Base-by-base conservation (phyloP, 1,139 yeast species). In the Casaregolazyma lundiana region DNA sequence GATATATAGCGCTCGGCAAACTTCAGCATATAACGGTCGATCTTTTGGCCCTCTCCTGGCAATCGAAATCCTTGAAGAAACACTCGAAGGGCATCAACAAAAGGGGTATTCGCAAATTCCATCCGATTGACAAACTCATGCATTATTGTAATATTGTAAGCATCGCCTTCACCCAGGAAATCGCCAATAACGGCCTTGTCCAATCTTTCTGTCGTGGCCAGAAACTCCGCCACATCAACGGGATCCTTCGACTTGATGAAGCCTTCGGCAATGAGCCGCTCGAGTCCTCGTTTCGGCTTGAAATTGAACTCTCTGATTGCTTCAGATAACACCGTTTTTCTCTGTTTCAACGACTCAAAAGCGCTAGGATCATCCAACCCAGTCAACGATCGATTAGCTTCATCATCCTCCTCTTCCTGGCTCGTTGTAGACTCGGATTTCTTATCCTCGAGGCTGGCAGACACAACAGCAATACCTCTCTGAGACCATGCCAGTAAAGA, bases 21-120 rank as follows among this genome's bases (percentile, higher is more conserved):
- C 61, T 94, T 92, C 60, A 92, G 77, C 96, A 94, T 88, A 61
- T 82, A 88, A 58, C 99, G 76, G 71, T 94, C 98, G 64, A 94
- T 90, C 62, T 92, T 92, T 67, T 94, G 99, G 1, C 97, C 90
- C 68, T 94, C 99, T 41, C 99, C 99, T 0, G 99, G 98, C 50
- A 94, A 74, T 63, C 98, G 76, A 67, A 94, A 94, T 38, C 81
- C 75, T 63, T 94, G 98, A 50, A 94, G 73, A 60, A 88, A 88
- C 8, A 70, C 71, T 58, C 98, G 78, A 70, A 94, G 72, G 0
- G 97, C 95, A 56, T 83, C 95, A 7, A 90, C 94, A 61, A 92
- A 89, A 1, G 79, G 72, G 53, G 77, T 66, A 41, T 73, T 73
- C 11, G 76, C 69, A 62, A 92, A 92, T 50, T 89, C 90, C 82